These are phyloP conservation scores for Plasmopara muralis DNA, from an alignment of 352 stramenopile species.

Conservation along the genomic window DNA sequence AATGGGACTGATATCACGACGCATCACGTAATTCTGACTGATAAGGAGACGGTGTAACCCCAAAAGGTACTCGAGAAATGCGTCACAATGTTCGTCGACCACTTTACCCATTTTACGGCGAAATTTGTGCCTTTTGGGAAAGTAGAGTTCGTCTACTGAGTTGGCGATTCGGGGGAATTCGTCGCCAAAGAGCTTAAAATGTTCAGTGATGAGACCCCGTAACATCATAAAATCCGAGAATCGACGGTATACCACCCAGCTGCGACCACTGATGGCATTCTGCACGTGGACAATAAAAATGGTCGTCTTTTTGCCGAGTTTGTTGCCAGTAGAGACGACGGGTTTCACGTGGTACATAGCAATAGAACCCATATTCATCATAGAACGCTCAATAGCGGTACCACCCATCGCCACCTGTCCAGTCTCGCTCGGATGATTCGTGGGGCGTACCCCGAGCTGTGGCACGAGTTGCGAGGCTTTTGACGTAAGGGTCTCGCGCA, in stretches of 20 bases:
- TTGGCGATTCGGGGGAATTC: slow-evolving; percentile 44
- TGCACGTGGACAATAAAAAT: slow-evolving; percentile 62
- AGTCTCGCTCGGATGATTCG: slow-evolving; percentile 24
- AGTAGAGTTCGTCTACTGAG: slow-evolving; percentile 50
- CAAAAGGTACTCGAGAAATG: slow-evolving; percentile 62
- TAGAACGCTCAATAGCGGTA: slow-evolving; percentile 56
- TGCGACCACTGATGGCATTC: slow-evolving; percentile 63
- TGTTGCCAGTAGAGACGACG: slow-evolving; percentile 24
- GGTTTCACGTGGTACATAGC: slow-evolving; percentile 58
- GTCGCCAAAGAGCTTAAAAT: slow-evolving; percentile 49
- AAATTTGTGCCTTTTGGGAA: slow-evolving; percentile 65
- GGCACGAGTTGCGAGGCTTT: slow-evolving; percentile 24
- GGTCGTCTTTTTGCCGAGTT: slow-evolving; percentile 35
- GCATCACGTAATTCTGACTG: slow-evolving; percentile 47
- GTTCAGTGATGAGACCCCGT: slow-evolving; percentile 38
- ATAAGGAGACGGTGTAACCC: slow-evolving; percentile 57
- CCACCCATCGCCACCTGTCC: slow-evolving; percentile 47
- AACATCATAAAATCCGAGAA: slow-evolving; percentile 64
- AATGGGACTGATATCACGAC: slow-evolving; percentile 50
- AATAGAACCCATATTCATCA: slow-evolving; percentile 51
- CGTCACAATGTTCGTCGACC: slow-evolving; percentile 52
- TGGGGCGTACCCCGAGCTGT: slow-evolving; percentile 38
- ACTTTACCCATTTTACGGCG: slow-evolving; percentile 42
- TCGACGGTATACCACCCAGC: slow-evolving; percentile 61
- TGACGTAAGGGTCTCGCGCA: slow-evolving; percentile 12